These are phyloP conservation scores for Xylaria castorea DNA, from an alignment of 495 filamentous ascomycete genomes.

Conservation along the genomic window DNA sequence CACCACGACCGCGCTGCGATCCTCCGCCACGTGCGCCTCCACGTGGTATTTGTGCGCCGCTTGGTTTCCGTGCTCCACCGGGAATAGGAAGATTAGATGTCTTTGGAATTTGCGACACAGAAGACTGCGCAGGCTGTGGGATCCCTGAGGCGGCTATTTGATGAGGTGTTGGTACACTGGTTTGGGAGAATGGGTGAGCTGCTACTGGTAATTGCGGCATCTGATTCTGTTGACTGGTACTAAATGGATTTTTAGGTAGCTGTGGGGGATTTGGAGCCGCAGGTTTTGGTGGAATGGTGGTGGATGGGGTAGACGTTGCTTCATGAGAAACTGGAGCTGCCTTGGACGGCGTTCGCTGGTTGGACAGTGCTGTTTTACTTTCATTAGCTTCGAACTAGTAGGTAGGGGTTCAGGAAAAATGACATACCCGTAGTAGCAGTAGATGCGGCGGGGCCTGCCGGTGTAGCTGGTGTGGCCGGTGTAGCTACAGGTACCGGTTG, in stretches of 20 bases:
- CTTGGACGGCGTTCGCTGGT: conserved; percentile 29
- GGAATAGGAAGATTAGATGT: conserved; percentile 39
- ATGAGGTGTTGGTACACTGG: conserved; percentile 27
- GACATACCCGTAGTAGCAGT: conserved; percentile 41
- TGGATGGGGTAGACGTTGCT: conserved; percentile 33
- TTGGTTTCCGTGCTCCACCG: conserved; percentile 35
- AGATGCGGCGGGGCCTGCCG: conserved; percentile 22
- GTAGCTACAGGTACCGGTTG: conserved; percentile 37
- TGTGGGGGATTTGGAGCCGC: conserved; percentile 29
- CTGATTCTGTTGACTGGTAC: conserved; percentile 30
- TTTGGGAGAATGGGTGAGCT: conserved; percentile 40
- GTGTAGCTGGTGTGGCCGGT: conserved; percentile 36
- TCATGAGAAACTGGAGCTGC: conserved; percentile 35
- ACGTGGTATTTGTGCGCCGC: conserved; percentile 36
- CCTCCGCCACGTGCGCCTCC: conserved; percentile 40
- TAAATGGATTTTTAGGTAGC: conserved; percentile 36
- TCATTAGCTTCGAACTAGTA: conserved; percentile 30
- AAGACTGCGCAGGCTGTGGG: conserved; percentile 29
- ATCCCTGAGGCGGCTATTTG: conserved; percentile 27
- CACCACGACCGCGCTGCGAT: conserved; percentile 39
- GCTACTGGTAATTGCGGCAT: conserved; percentile 9
- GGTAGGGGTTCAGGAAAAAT: neutral
- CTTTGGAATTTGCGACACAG: conserved; percentile 37
- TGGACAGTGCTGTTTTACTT: conserved; percentile 27
- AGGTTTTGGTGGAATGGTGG: conserved; percentile 34